These are phyloP conservation scores for Salix arbutifolia DNA, from an alignment of 345 rosid genomes.

Conservation along the genomic window DNA sequence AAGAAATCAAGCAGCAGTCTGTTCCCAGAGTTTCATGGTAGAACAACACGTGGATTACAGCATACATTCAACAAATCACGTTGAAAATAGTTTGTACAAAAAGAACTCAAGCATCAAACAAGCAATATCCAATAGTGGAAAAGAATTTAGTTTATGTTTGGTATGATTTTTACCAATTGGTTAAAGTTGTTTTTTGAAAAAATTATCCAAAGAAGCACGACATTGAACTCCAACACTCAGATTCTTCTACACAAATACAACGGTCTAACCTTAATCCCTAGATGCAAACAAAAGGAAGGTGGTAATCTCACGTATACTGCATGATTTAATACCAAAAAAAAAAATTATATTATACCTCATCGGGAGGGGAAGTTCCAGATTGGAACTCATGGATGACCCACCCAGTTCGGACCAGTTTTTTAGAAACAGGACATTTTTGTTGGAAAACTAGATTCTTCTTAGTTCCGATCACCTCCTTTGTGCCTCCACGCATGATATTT, in stretches of 20 bases:
- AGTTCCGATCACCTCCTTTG: conserved; percentile 28
- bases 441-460: conserved; percentile 43
- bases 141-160: not conserved
- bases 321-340: not conserved
- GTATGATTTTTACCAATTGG: too few relatives aligned
- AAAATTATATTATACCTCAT: not conserved
- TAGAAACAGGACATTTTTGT: not conserved
- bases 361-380: not conserved
- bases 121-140: not conserved
- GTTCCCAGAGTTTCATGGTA: not conserved
- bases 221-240: not conserved
- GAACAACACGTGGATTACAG: not conserved
- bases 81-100: not conserved
- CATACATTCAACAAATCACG: not conserved
- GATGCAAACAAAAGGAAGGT: not conserved
- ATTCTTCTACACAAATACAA: not conserved
- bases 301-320: not conserved
- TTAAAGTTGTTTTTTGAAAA: not conserved
- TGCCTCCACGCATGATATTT: conserved; percentile 9
- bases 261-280: not conserved
- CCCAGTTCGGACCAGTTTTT: not conserved
- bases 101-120: not conserved
- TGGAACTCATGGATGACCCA: conserved; percentile 33
- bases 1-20: not conserved
- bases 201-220: not conserved